Conservation (phyloP, 805 yeast species). For the Wickerhamomyces canadensis region DNA sequence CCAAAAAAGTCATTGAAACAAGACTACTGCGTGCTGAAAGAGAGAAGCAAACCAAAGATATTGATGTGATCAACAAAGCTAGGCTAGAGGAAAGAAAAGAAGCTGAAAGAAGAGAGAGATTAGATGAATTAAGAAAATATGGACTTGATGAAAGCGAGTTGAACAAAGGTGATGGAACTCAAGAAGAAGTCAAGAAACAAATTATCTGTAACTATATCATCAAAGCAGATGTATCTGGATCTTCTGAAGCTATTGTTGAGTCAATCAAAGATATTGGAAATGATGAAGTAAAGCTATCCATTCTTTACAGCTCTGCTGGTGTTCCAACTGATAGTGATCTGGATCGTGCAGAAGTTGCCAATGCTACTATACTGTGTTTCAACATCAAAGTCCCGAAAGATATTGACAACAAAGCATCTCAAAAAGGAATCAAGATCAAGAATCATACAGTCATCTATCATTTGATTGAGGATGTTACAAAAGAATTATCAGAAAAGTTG, state of each 20-base stretch:
- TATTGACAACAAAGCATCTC: conserved; percentile 47
- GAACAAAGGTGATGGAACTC: conserved; percentile 18
- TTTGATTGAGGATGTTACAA: conserved; percentile 77
- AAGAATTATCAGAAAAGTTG: conserved; percentile 51
- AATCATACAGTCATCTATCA: conserved; percentile 82
- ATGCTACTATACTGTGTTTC: conserved; percentile 73
- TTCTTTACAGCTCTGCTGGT: conserved; percentile 76
- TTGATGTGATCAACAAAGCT: conserved; percentile 65
- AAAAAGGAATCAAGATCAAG: conserved; percentile 48
- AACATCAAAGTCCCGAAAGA: conserved; percentile 67
- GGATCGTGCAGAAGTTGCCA: conserved; percentile 61
- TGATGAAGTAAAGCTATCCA: conserved; percentile 68
- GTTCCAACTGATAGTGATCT: conserved; percentile 62
- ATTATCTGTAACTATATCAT: conserved; percentile 55
- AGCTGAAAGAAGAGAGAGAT: conserved; percentile 44
- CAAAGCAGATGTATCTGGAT: conserved; percentile 91
- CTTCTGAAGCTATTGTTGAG: conserved; percentile 88
- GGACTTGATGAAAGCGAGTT: conserved; percentile 46
- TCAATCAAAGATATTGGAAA: conserved; percentile 81
- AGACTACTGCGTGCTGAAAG: conserved; percentile 57
- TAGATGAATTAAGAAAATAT: conserved; percentile 51
- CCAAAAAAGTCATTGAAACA: conserved; percentile 68
- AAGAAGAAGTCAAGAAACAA: conserved; percentile 20
- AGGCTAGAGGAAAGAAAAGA: conserved; percentile 51
- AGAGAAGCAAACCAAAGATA: conserved; percentile 53